Evolutionary conservation across 805 yeast genomes (phyloP).

Genomic region (Tetrapisispora fleetii): DNA sequence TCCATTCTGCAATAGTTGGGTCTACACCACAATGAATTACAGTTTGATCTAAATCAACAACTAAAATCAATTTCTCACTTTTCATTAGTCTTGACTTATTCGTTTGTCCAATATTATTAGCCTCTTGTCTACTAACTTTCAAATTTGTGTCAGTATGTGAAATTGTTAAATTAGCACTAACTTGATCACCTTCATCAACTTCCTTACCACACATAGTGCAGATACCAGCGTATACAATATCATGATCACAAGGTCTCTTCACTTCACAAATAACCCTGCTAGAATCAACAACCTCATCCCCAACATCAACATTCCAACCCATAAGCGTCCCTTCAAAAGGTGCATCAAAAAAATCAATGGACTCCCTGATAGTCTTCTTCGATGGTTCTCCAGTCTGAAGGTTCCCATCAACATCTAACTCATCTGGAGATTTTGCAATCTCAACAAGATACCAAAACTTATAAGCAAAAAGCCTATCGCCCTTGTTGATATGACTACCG

Average conservation of each 20-base stretch:
- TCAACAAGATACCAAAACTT: slow-evolving; percentile 38
- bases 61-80: slow-evolving; percentile 69
- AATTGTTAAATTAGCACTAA: slow-evolving; percentile 48
- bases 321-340: slow-evolving; percentile 69
- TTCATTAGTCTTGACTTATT: slow-evolving; percentile 51
- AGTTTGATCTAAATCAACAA: slow-evolving; percentile 95
- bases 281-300: slow-evolving; percentile 45
- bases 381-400: slow-evolving; percentile 4
- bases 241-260: slow-evolving; percentile 79
- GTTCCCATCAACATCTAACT: slow-evolving; percentile 12
- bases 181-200: slow-evolving; percentile 70
- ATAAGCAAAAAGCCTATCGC: slow-evolving; percentile 32
- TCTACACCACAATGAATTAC: slow-evolving; percentile 97
- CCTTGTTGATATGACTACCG: slow-evolving; percentile 30
- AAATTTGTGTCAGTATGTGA: slow-evolving; percentile 80
- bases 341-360: slow-evolving; percentile 68
- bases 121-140: slow-evolving; percentile 78
- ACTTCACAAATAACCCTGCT: slow-evolving; percentile 46
- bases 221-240: slow-evolving; percentile 88
- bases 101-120: slow-evolving; percentile 65
- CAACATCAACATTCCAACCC: slow-evolving; percentile 39
- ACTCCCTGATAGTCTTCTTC: slow-evolving; percentile 41
- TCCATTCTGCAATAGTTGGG: slow-evolving; percentile 96
- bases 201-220: slow-evolving; percentile 89
- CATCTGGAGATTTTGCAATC: slow-evolving; percentile 18